Base-by-base conservation (phyloP, 345 rosid genomes). In the Corchorus capsularis region DNA sequence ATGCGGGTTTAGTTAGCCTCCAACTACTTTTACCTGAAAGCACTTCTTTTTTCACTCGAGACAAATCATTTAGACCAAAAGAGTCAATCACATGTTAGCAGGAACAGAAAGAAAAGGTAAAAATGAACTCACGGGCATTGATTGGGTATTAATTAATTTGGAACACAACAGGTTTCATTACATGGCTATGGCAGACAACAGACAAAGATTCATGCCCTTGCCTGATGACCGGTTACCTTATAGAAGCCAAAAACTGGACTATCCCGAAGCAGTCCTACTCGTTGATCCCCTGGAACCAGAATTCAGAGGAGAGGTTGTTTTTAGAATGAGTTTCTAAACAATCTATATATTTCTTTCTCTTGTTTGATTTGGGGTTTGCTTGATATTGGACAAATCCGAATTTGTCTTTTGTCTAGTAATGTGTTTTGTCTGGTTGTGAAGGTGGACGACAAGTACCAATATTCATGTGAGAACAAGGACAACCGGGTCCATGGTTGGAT, bases 371-470 rank as follows among this genome's bases (percentile, higher is more conserved):
- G 14, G 3, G 20, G 72, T 68, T n/a, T n/a, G n/a, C n/a, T n/a
- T 37, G 56, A 27, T 27, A 0, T 27, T 27, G 27, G 27, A 27
- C 27, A 27, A 27, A 27, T 27, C 27, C 27, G 27, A 27, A 27
- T 27, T 27, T 27, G 27, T 27, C 27, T 27, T 27, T 27, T 27
- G 27, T 27, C 27, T 27, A 27, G 27, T 27, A 27, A 27, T 27
- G 27, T 27, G 27, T 27, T 27, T 27, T 27, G 27, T 27, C 27
- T 1, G 27, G 27, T 27, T 57, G 17, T 67, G 63, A 73, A 95
- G 99, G 98, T 96, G 61, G 99, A 96, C 82, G 99, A 96, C 77
- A 96, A 96, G 82, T 96, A 96, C 77, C 88, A 81, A 22, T 93
- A 96, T 72, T 88, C 96, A 11, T 79, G 86, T 74, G 94, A 91